A percentile compares a stretch with the other conserved stretches of the same genome.
Evolutionary conservation across 768 basidiomycete genomes (phyloP).

Genomic region (Rhizopogon vulgaris): DNA sequence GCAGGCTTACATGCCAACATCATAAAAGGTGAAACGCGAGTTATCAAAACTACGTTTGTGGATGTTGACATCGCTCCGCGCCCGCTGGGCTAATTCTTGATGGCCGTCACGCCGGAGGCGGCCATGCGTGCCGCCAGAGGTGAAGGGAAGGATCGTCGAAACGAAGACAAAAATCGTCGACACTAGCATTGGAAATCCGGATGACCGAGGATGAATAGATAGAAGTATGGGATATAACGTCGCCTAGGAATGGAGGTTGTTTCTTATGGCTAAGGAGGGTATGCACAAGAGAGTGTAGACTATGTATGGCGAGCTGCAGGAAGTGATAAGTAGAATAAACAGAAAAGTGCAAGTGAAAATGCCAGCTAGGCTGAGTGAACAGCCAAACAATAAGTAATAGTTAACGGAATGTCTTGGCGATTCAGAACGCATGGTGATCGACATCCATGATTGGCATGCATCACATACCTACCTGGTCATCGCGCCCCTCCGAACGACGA

Average conservation of each 20-base stretch:
- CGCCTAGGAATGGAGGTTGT: no score
- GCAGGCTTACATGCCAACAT: conserved; percentile 41
- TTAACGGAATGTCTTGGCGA: no score
- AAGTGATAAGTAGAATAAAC: no score
- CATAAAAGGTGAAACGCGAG: conserved; percentile 48
- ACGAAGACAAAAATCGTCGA: conserved; percentile 26
- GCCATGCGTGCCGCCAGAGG: conserved; percentile 19
- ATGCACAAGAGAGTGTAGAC: not conserved
- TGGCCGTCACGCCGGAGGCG: conserved; percentile 27
- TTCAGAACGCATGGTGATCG: no score
- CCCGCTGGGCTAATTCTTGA: conserved; percentile 41
- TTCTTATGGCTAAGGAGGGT: not conserved
- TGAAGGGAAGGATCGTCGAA: conserved; percentile 30
- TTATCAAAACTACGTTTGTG: conserved; percentile 28
- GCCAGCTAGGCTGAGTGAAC: no score
- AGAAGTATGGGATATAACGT: not conserved
- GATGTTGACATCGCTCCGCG: conserved; percentile 27
- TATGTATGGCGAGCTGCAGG: no score
- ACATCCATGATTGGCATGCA: no score
- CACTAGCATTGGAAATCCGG: conserved; percentile 14
- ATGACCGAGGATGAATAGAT: not conserved
- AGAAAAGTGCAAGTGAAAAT: no score
- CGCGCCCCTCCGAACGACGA: no score
- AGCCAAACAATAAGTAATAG: no score
- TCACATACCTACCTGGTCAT: no score